Evolutionary conservation across 202 grass and related monocot genomes (phyloP), one percentile per base, ranked within the genome.

Genomic region (Schoenoplectus tabernaemontani): DNA sequence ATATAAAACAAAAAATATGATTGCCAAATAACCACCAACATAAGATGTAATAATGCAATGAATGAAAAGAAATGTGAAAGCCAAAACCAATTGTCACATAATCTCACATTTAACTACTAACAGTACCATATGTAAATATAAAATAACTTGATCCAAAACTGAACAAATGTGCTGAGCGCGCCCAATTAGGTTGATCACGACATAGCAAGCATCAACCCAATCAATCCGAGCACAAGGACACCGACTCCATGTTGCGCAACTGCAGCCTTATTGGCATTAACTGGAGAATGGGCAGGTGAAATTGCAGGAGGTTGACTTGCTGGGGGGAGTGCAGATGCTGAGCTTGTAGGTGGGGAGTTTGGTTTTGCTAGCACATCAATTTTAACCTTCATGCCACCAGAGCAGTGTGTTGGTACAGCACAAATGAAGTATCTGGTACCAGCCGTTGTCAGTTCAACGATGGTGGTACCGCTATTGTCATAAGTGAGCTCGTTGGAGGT

Each of bases 351-450:
- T 12, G 23, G 39, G 12, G 56, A 17, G n/a, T 1, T 46, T 15
- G 2, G 5, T 38, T n/a, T 16, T 9, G 37, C 9, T 3, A 37
- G 36, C 36, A 37, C 36, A 37, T 37, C 36, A 37, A 97, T 57
- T 30, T 73, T 51, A 61, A 97, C 39, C 88, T 93, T 91, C 93
- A 97, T 97, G 46, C 93, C 87, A 8, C 22, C 22, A 13, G 42
- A 6, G 83, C 93, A 97, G 83, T 97, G 93, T 1, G 85, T 82
- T 0, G 79, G 66, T 34, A 85, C 60, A 17, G 85, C 68, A 44
- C 93, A 97, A 71, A 97, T 82, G 87, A 97, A 97, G 83, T 97
- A 93, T 1, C 85, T 83, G 0, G 77, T 85, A 48, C 91, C 85
- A 62, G 39, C 16, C 4, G 58, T n/a, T 33, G 48, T 28, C 68